A percentile compares a stretch with the other conserved stretches of the same genome.
phyloP scores from a whole-genome alignment of 345 rosid genomes.

The Anastatica hierochuntica region DNA sequence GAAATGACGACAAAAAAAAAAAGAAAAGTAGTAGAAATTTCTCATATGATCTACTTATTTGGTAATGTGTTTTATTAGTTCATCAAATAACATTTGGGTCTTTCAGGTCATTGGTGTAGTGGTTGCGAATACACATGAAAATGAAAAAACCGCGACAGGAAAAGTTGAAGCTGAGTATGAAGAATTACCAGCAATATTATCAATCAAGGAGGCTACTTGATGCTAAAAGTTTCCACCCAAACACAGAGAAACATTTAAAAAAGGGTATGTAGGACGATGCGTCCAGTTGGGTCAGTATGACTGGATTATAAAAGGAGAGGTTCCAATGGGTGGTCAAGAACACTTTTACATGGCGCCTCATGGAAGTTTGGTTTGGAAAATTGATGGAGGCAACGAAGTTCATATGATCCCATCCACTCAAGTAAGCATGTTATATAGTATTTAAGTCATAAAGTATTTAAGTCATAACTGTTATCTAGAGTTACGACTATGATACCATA shows the following conservation, averaged over 20 bases:
- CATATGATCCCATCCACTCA: conserved; percentile 94
- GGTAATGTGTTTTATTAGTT: neutral
- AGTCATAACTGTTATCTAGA: no score
- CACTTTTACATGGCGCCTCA: conserved; percentile 92
- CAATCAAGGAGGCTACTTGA: conserved; percentile 70
- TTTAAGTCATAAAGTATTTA: no score
- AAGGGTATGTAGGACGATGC: conserved; percentile 82
- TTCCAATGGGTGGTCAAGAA: conserved; percentile 94
- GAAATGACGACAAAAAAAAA: no score
- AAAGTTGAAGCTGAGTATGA: conserved; percentile 67
- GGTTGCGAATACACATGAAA: conserved; percentile 91
- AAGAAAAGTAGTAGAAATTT: neutral
- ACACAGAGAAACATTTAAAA: conserved; percentile 50
- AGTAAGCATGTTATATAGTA: conserved; percentile 42
- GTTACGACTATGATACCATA: no score
- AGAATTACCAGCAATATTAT: conserved; percentile 69
- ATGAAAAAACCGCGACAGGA: conserved; percentile 71
- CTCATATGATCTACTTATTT: neutral
- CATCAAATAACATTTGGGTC: neutral
- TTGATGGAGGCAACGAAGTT: conserved; percentile 83
- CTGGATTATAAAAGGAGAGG: conserved; percentile 68
- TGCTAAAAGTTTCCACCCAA: conserved; percentile 76
- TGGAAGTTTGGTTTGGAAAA: conserved; percentile 78
- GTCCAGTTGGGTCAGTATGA: conserved; percentile 69
- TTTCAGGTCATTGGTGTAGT: conserved; percentile 78